Conservation (phyloP, 2,329 filamentous ascomycete genomes). For the Alternaria infectoria region DNA sequence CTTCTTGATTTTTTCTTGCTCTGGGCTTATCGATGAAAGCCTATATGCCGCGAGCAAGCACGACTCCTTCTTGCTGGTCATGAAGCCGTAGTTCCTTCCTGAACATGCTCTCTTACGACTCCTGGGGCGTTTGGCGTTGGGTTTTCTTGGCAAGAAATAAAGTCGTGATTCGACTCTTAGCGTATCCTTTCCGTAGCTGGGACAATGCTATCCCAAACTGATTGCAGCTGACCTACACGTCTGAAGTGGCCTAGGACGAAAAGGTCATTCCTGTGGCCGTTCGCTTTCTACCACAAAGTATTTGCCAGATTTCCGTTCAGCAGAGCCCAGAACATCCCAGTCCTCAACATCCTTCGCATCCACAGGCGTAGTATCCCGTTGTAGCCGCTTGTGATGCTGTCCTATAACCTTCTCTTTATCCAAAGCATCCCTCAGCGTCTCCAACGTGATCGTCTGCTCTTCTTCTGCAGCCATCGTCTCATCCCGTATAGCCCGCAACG, state of each 20-base stretch:
- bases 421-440: conserved; percentile 63
- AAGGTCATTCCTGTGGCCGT: conserved; percentile 44
- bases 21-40: not conserved
- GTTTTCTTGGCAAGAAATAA: not conserved
- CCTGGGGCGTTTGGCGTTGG: not conserved
- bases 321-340: conserved; percentile 74
- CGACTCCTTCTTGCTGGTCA: too few species aligned
- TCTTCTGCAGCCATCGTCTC: conserved; percentile 66
- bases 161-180: too few species aligned
- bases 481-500: conserved; percentile 80
- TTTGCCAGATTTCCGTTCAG: conserved; percentile 69
- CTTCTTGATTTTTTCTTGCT: too few species aligned
- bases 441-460: conserved; percentile 66
- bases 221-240: not conserved
- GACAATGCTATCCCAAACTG: not conserved
- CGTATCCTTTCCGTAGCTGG: too few species aligned
- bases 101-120: not conserved
- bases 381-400: conserved; percentile 57
- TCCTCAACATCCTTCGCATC: conserved; percentile 59
- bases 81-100: not conserved
- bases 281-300: conserved; percentile 79
- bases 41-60: not conserved
- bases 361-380: conserved; percentile 52
- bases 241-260: not conserved
- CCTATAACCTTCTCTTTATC: conserved; percentile 67